These are phyloP conservation scores for Moringa oleifera DNA, from an alignment of 345 rosid genomes.

Conservation along the genomic window DNA sequence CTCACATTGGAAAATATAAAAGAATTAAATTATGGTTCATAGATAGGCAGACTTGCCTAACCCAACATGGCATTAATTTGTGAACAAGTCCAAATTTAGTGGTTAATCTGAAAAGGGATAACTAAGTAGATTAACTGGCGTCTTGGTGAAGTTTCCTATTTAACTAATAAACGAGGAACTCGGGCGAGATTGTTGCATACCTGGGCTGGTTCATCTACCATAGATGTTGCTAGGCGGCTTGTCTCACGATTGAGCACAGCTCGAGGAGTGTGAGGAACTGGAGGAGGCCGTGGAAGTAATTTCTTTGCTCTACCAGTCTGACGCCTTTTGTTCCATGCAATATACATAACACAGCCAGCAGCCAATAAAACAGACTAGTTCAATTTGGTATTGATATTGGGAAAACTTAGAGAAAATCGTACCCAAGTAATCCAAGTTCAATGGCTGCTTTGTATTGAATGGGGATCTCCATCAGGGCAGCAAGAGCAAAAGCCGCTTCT, in stretches of 20 bases:
- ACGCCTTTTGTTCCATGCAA: conserved; percentile 28
- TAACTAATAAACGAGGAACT: too few relatives aligned
- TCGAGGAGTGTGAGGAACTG: conserved; percentile 31
- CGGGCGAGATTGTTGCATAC: too few relatives aligned
- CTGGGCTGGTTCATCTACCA: conserved; percentile 40
- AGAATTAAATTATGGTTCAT: background rate
- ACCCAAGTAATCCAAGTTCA: too few relatives aligned
- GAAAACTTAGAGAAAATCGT: too few relatives aligned
- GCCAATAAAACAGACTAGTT: too few relatives aligned
- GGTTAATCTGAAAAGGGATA: too few relatives aligned
- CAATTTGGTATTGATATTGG: too few relatives aligned
- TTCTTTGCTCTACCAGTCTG: conserved; percentile 43
- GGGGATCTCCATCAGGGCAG: conserved; percentile 91
- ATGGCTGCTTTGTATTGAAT: conserved; percentile 69
- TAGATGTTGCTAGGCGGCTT: conserved; percentile 16
- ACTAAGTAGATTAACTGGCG: too few relatives aligned
- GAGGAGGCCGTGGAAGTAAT: conserved; percentile 62
- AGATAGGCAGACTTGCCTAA: background rate
- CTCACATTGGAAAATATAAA: conserved; percentile 1
- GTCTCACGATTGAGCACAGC: conserved; percentile 18
- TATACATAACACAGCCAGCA: too few relatives aligned
- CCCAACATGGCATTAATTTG: background rate
- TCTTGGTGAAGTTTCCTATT: too few relatives aligned
- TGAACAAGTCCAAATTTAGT: conserved; percentile 2
- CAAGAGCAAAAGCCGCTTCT: conserved; percentile 86